Evolutionary conservation across 192 early-diverging fungal genomes (phyloP), one percentile per base, ranked within the genome.

Genomic region (Rhizoclosmatium sp.): DNA sequence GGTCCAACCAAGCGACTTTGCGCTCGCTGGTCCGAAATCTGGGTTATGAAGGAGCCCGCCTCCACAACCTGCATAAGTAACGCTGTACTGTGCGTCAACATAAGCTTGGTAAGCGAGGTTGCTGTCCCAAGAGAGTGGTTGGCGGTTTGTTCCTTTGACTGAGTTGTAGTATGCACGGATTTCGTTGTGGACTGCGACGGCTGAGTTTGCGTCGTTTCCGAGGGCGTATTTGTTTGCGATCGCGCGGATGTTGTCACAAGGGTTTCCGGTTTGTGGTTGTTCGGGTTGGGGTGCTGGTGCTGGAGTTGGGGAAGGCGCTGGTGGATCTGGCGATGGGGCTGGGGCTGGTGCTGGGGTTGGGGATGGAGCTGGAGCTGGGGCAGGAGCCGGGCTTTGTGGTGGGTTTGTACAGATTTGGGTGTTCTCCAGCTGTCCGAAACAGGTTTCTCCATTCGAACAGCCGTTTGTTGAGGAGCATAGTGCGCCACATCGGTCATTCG

Each of bases 1-100:
- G 59, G 59, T 59, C 56, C 56, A 75, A 23, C 73, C 73, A 42
- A 75, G 60, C 5, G 14, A 19, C 73, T 75, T 75, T 2, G 48
- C 39, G 14, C 21, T 10, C 10, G 48, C 73, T 5, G 40, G 23
- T 21, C 59, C 59, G 46, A 75, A 75, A 58, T 64, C 61, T 23
- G 73, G 73, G 10, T 60, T 23, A 64, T 75, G 73, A 2, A 44
- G 5, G 10, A 71, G 56, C 7, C 70, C 49, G 42, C 54, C 54
- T n/a, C 4, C 4, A 44, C 73, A 75, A 31, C 46, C 61, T 2
- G 23, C 39, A 23, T 58, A n/a, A 3, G 1, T 59, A 4, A 64
- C 59, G 16, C 59, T 40, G 45, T 75, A 75, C 10, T 62, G 59
- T 1, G 73, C 73, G 40, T 75, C 73, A 31, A 10, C 45, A 45